A percentile compares a stretch with the other conserved stretches of the same genome.
These are phyloP conservation scores for Brettanomyces anomalus DNA, from an alignment of 805 yeast species.

Conservation along the genomic window DNA sequence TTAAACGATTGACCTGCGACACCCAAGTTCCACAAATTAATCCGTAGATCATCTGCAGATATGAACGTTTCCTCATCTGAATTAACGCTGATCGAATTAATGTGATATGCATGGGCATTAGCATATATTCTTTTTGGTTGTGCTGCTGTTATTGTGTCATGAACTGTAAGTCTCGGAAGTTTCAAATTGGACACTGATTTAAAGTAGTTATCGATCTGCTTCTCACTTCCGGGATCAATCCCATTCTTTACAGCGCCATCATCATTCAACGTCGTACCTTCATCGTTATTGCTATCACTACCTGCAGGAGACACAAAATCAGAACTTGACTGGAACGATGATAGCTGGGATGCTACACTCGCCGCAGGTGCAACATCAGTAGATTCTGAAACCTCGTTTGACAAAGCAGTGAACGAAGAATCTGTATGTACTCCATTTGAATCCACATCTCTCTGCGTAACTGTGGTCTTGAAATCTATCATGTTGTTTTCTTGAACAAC, in stretches of 20 bases:
- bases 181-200: conserved; percentile 37
- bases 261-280: conserved; percentile 7
- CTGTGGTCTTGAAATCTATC: conserved; percentile 29
- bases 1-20: conserved; percentile 93
- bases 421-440: no score
- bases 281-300: conserved; percentile 1
- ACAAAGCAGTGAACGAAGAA: neutral
- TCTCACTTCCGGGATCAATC: neutral
- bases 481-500: conserved; percentile 88
- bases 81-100: conserved; percentile 89
- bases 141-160: conserved; percentile 92
- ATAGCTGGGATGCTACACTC: conserved; percentile 14
- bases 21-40: conserved; percentile 91
- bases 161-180: conserved; percentile 84
- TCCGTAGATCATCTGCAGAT: conserved; percentile 87
- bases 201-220: conserved; percentile 2
- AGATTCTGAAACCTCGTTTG: conserved; percentile 1
- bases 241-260: neutral
- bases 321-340: conserved; percentile 20
- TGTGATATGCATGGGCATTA: conserved; percentile 97
- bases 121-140: conserved; percentile 86
- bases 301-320: conserved; percentile 9
- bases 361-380: conserved; percentile 7
- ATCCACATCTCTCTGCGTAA: neutral
- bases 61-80: conserved; percentile 94